Conservation (phyloP, 768 basidiomycete genomes). For the Lanmaoa pseudosensibilis region DNA sequence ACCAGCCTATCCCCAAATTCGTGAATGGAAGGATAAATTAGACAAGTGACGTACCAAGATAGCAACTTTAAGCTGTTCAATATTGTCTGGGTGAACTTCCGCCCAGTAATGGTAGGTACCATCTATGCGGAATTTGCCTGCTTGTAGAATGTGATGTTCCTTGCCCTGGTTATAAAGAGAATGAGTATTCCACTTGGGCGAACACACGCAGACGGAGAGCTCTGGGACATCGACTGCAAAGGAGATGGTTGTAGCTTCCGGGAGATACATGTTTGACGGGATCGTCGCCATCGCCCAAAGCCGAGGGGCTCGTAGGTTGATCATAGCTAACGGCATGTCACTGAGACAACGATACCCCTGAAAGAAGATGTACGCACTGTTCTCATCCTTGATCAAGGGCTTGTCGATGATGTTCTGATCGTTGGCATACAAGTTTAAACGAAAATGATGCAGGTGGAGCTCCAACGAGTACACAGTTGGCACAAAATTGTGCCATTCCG, state of each 20-base stretch:
- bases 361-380: conserved; percentile 50
- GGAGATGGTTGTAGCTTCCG: conserved; percentile 63
- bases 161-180: conserved; percentile 62
- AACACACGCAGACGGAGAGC: conserved; percentile 54
- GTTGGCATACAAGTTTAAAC: conserved; percentile 81
- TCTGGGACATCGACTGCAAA: conserved; percentile 65
- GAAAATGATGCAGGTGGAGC: conserved; percentile 72
- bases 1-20: conserved; percentile 38
- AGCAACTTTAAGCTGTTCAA: conserved; percentile 75
- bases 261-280: conserved; percentile 70
- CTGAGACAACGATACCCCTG: background rate
- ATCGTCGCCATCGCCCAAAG: conserved; percentile 55
- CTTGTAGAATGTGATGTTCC: conserved; percentile 61
- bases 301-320: conserved; percentile 61
- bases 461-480: conserved; percentile 77
- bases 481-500: conserved; percentile 78
- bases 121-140: conserved; percentile 54
- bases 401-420: conserved; percentile 97
- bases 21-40: background rate
- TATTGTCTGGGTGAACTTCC: conserved; percentile 61
- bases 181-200: conserved; percentile 91
- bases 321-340: conserved; percentile 53
- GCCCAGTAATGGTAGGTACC: conserved; percentile 77
- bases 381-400: conserved; percentile 77
- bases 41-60: conserved; percentile 47